Conservation (phyloP, 1,284 basidiomycete species). For the Naganishia cerealis region DNA sequence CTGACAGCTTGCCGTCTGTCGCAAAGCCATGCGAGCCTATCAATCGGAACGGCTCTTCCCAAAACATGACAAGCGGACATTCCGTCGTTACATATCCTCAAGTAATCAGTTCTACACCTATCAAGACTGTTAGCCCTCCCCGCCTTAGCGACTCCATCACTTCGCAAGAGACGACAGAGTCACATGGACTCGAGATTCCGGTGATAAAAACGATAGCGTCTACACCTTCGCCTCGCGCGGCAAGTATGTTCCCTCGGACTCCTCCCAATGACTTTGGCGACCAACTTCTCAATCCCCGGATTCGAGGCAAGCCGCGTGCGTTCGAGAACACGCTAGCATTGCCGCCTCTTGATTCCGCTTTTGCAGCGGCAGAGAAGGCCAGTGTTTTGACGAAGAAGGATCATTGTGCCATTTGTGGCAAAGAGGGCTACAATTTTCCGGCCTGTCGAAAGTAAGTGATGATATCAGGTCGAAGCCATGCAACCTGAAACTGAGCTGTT, state of each 20-base stretch:
- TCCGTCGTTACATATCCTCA: neutral
- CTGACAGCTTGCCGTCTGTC: neutral
- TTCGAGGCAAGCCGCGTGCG: constrained; percentile 18
- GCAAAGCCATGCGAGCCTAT: neutral
- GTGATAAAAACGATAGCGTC: constrained; percentile 20
- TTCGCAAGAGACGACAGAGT: constrained; percentile 17
- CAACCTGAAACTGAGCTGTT: neutral
- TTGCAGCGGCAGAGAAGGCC: constrained; percentile 27
- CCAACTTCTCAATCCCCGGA: constrained; percentile 3
- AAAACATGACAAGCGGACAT: constrained; percentile 2
- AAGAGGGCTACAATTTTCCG: constrained; percentile 64
- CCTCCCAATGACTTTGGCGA: neutral
- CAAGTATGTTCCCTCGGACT: constrained; percentile 17
- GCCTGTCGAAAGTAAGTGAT: constrained; percentile 62
- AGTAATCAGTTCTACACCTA: neutral
- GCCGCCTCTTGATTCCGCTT: constrained; percentile 26
- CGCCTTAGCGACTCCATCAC: constrained; percentile 23
- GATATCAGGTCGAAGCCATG: neutral
- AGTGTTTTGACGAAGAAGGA: constrained; percentile 27
- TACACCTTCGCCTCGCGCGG: constrained; percentile 18
- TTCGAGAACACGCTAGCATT: constrained; percentile 24
- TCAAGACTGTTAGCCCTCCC: constrained; percentile 17
- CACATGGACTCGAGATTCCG: constrained; percentile 16
- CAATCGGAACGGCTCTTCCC: constrained; percentile 11
- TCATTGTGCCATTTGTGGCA: constrained; percentile 62